Conservation (phyloP, 139 green algal species). For the Raphidocelis subcapitata region DNA sequence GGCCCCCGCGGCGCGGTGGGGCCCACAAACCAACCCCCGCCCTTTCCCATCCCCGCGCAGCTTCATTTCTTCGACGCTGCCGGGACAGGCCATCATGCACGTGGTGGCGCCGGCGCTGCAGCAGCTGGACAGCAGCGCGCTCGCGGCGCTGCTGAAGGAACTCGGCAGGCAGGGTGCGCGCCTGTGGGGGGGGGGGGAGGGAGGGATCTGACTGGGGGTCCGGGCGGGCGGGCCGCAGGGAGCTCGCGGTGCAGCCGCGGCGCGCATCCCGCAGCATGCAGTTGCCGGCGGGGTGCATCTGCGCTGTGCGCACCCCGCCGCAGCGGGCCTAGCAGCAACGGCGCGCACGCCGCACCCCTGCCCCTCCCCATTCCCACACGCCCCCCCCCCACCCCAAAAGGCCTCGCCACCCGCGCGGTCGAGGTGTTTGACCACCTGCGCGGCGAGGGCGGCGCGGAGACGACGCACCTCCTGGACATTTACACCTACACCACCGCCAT, state of each 20-base stretch:
- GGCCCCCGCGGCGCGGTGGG: too few relatives aligned
- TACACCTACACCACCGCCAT: constrained; percentile 93
- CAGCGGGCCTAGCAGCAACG: neutral
- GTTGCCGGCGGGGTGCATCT: neutral
- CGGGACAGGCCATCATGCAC: neutral
- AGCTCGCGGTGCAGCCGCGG: neutral
- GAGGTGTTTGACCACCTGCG: constrained; percentile 90
- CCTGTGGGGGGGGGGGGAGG: too few relatives aligned
- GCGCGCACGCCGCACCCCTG: neutral
- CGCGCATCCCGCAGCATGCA: neutral
- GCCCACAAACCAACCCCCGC: neutral
- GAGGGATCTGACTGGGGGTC: too few relatives aligned
- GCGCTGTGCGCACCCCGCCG: neutral
- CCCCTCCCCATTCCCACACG: neutral
- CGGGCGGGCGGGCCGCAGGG: too few relatives aligned
- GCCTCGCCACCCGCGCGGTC: constrained; percentile 47
- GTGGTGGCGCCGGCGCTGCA: constrained; percentile 39
- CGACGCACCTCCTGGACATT: constrained; percentile 73
- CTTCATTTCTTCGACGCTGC: neutral
- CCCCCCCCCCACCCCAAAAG: constrained; percentile 2
- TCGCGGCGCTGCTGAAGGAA: constrained; percentile 85
- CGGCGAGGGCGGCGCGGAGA: constrained; percentile 51
- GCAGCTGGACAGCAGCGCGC: constrained; percentile 70
- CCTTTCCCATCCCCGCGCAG: neutral
- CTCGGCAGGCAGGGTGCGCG: constrained; percentile 61